Evolutionary conservation across 2,329 filamentous ascomycete species (phyloP).

Genomic region (Fusarium sp.): DNA sequence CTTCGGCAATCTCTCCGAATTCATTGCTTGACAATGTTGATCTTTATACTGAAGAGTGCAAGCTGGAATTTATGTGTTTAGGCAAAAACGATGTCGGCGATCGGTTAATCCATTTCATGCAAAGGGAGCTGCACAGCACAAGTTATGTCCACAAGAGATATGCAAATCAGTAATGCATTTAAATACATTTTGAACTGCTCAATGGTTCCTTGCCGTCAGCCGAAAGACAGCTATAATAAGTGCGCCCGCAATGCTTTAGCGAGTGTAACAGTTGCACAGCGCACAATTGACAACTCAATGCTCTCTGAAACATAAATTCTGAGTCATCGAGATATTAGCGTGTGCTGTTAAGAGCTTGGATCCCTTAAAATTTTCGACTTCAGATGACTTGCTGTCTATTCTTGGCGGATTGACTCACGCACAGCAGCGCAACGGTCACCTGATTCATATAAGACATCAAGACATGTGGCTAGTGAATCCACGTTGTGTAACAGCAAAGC

Average conservation of each 20-base stretch:
- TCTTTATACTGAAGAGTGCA: constrained; percentile 3
- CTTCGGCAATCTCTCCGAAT: constrained; percentile 22
- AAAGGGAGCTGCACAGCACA: constrained; percentile 1
- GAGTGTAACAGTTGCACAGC: constrained; percentile 18
- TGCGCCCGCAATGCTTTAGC: constrained; percentile 17
- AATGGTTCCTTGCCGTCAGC: neutral
- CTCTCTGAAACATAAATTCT: neutral
- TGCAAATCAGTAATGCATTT: constrained; percentile 1
- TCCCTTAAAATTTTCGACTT: neutral
- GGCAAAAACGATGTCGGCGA: constrained; percentile 14
- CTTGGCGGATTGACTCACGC: constrained; percentile 18
- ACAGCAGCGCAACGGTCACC: constrained; percentile 1
- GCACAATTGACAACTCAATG: constrained; percentile 9
- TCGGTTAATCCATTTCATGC: constrained; percentile 5
- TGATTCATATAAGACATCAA: constrained; percentile 11
- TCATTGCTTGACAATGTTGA: neutral
- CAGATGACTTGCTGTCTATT: constrained; percentile 5
- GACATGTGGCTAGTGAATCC: constrained; percentile 4
- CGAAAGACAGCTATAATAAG: neutral
- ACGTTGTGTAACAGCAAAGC: constrained; percentile 8
- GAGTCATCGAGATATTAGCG: neutral
- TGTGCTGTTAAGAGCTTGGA: neutral
- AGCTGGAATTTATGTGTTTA: constrained; percentile 17
- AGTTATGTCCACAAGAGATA: neutral
- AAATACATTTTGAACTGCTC: neutral